Base-by-base conservation (phyloP, 768 basidiomycete species). In the Mycena indigotica region DNA sequence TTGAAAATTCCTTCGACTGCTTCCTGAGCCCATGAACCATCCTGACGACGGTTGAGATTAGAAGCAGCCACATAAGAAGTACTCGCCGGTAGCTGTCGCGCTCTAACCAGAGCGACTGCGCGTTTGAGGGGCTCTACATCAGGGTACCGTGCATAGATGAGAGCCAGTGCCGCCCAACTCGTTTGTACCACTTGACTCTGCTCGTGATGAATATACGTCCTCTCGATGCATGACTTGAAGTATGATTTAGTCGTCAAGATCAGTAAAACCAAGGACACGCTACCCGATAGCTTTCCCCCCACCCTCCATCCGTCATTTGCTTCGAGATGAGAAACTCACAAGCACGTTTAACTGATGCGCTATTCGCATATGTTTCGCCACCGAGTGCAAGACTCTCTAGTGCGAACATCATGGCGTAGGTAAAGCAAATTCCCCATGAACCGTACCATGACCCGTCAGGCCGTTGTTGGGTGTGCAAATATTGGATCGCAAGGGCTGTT, bases 201-300 rank as follows among this genome's bases (percentile, higher is more conserved):
- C 57, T 87, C 86, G 68, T 95, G 93, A 48, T 93, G 89, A 32
- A 90, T 73, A 84, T 92, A 98, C 19, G 70, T 70, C 53, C 79
- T 80, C 19, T 80, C 77, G 61, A 95, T 95, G 67, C 96, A 98
- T 0, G 90, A 88, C 95, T n/a, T n/a, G n/a, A n/a, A n/a, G n/a
- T 96, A 62, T 28, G 15, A n/a, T 5, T n/a, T 24, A 10, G 46
- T 28, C 35, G 16, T 10, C 53, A 39, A 29, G 39, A 23, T 16
- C 30, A 30, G 6, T 17, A 38, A 12, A 12, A 1, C 3, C 17
- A 28, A 24, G 28, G n/a, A 40, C 6, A 46, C 80, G 48, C n/a
- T 41, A 93, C 96, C 86, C 91, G 88, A 73, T 93, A 98, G 62
- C 93, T 98, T 75, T 98, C 96, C 17, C 96, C 96, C 95, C 97